Evolutionary conservation across 331 rosid genomes (phyloP), one percentile per base, ranked within the genome.

Genomic region (Prunus yedoensis): DNA sequence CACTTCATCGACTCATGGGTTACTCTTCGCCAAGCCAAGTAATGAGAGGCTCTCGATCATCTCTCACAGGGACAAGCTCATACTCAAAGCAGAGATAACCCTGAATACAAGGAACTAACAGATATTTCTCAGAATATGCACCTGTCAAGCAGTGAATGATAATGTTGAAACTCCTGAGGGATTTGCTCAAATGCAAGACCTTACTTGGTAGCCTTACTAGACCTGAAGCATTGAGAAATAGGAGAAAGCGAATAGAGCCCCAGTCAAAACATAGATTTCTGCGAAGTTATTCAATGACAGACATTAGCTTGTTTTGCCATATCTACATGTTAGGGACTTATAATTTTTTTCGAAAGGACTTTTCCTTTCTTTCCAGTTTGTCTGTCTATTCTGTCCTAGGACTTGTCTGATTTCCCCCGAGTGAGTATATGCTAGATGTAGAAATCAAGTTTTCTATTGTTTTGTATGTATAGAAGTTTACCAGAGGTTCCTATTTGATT

Each of bases 1-100:
- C 96, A 25, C 99, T 90, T 79, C 94, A 92, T 88, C 69, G 70
- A 70, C 86, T 94, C 77, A 90, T 92, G 97, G 97, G 96, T 49
- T 94, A 92, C 79, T 71, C 86, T 78, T 90, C 97, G 23, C 95
- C 93, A 32, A 90, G 92, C 75, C 82, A 82, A 73, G 87, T 94
- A 68, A 82, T 88, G 28, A 76, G 73, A 74, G 93, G 97, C 46
- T 16, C 69, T 54, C 66, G 27, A 13, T 57, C 78, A 75, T 80
- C 71, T 76, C 66, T 61, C 66, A 43, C 59, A 59, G 77, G 83
- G 78, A 61, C 73, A 72, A 71, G 67, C 72, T 69, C 74, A 77
- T 28, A 35, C 74, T 52, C 81, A 10, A 73, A 41, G 80, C 79
- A 63, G 72, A 79, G 66, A 65, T 68, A 73, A 71, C 70, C 65